These are phyloP conservation scores for Sugiyamaella marilandica DNA, from an alignment of 805 yeast genomes.

Conservation along the genomic window DNA sequence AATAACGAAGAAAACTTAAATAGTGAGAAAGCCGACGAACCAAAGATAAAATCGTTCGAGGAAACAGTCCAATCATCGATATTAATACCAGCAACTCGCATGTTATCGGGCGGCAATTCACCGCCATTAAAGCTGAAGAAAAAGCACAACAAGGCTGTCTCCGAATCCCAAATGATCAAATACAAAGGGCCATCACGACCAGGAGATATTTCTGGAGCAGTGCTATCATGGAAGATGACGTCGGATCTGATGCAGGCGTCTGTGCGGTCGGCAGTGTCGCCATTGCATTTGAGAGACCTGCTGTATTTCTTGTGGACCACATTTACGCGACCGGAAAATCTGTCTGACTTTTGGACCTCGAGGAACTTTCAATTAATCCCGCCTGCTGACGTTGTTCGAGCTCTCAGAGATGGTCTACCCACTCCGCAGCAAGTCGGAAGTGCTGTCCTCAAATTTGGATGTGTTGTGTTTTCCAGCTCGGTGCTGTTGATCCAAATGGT, in stretches of 20 bases:
- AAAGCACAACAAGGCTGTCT: background rate
- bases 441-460: conserved; percentile 7
- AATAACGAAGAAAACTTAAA: background rate
- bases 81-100: background rate
- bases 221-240: conserved; percentile 25
- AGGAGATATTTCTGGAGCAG: conserved; percentile 21
- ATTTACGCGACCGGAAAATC: conserved; percentile 22
- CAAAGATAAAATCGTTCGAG: background rate
- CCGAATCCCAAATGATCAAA: background rate
- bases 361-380: conserved; percentile 15
- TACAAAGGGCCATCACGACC: conserved; percentile 21
- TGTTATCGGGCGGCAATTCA: background rate
- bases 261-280: conserved; percentile 6
- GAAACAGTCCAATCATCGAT: background rate
- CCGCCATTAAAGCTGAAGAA: background rate
- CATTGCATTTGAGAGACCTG: conserved; percentile 11
- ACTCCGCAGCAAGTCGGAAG: background rate
- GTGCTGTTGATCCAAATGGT: conserved; percentile 19
- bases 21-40: background rate
- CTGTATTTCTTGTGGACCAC: conserved; percentile 19
- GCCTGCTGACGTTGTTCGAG: conserved; percentile 17
- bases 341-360: background rate
- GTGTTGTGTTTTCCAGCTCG: conserved; percentile 14
- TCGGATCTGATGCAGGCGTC: conserved; percentile 17
- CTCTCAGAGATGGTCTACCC: conserved; percentile 10